Evolutionary conservation across 2,329 filamentous ascomycete species (phyloP).

Genomic region (Paracamarosporium sp.): DNA sequence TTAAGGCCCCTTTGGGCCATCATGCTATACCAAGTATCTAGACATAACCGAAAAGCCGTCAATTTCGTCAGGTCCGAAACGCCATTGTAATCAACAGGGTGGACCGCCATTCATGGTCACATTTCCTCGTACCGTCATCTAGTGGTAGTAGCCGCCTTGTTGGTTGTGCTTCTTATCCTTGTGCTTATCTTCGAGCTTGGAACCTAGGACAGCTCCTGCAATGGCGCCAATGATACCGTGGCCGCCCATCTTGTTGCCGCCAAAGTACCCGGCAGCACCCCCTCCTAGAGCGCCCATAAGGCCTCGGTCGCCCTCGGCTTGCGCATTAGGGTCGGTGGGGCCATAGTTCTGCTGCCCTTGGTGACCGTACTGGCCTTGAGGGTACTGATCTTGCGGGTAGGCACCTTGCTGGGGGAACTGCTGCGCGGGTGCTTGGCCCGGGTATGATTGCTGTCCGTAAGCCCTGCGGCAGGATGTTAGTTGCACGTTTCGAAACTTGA

Average conservation of each 20-base stretch:
- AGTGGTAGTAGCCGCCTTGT: constrained; percentile 1
- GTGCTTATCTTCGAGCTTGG: constrained; percentile 61
- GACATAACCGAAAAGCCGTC: constrained; percentile 1
- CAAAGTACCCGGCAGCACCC: constrained; percentile 62
- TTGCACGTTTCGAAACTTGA: constrained; percentile 22
- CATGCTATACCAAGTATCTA: neutral
- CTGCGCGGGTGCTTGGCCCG: constrained; percentile 36
- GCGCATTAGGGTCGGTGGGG: constrained; percentile 52
- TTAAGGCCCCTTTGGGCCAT: neutral
- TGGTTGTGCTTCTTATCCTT: constrained; percentile 57
- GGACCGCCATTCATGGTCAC: neutral
- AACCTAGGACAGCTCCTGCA: constrained; percentile 63
- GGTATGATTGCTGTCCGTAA: constrained; percentile 38
- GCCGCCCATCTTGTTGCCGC: constrained; percentile 62
- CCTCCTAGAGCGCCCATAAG: constrained; percentile 64
- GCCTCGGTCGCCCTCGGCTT: constrained; percentile 63
- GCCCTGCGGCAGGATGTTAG: constrained; percentile 21
- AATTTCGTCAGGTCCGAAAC: constrained; percentile 2
- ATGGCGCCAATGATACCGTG: constrained; percentile 65
- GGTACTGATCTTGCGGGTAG: constrained; percentile 47
- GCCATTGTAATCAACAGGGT: neutral
- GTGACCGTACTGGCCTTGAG: constrained; percentile 46
- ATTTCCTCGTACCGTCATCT: neutral
- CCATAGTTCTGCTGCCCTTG: constrained; percentile 48
- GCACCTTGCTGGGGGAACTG: constrained; percentile 52